Evolutionary conservation across 1,139 yeast genomes (phyloP).

Genomic region (Hyphopichia burtonii): DNA sequence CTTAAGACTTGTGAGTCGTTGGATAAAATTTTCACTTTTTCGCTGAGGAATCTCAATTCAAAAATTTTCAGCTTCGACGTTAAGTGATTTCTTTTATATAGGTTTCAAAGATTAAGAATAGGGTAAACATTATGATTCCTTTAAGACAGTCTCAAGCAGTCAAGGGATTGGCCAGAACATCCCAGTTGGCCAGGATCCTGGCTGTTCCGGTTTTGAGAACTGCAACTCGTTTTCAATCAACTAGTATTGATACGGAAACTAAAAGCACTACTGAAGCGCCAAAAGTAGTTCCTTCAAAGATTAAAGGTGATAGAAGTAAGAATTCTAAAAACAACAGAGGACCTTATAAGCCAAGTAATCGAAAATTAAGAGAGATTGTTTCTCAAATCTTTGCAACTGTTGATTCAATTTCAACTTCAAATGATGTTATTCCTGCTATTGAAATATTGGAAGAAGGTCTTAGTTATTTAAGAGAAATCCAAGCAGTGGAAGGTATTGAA

Average conservation of each 20-base stretch:
- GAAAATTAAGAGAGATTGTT: slow-evolving; percentile 35
- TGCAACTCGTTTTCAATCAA: slow-evolving; percentile 14
- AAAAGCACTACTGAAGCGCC: background rate
- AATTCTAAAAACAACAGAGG: background rate
- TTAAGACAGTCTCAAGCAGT: slow-evolving; percentile 15
- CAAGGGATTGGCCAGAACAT: background rate
- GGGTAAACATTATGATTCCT: slow-evolving; percentile 16
- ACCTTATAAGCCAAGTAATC: slow-evolving; percentile 4
- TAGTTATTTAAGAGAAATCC: slow-evolving; percentile 38
- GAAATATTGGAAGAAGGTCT: slow-evolving; percentile 46
- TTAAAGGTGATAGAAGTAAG: background rate
- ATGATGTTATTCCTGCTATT: slow-evolving; percentile 28
- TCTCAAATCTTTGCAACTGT: slow-evolving; percentile 30
- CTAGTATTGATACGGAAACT: slow-evolving; percentile 2
- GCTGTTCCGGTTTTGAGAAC: background rate
- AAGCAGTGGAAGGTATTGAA: slow-evolving; percentile 30
- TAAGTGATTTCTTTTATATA: too few species aligned
- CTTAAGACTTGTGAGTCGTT: too few species aligned
- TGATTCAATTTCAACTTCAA: slow-evolving; percentile 19
- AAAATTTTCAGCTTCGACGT: background rate
- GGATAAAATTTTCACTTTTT: background rate
- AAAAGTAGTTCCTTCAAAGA: background rate
- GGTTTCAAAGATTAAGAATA: too few species aligned
- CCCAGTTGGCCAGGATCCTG: background rate
- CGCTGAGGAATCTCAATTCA: background rate